Evolutionary conservation across 495 filamentous ascomycete genomes (phyloP), one percentile per base, ranked within the genome.

Genomic region (Aspergillus bridgeri): DNA sequence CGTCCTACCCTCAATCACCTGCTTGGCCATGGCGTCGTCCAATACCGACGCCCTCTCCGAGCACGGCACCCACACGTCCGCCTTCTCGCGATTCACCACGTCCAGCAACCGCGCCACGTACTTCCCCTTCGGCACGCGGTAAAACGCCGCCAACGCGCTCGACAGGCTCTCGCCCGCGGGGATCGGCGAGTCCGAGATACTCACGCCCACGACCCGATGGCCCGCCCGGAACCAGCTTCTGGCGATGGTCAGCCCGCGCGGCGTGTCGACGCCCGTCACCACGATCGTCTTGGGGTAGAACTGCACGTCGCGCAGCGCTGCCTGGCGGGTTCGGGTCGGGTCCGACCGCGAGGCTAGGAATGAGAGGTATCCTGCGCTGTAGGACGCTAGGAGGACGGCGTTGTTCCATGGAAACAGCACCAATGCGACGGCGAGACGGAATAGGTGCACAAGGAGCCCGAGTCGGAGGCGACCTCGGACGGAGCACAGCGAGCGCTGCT

Each of bases 11-110:
- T 89, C 85, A 20, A 91, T 73, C 2, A 73, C 70, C 48, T 86
- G 79, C 60, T 85, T 86, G 3, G 86, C 86, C 20, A 78, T 64
- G 0, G 80, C 87, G 67, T 91, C 88, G 62, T 87, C 82, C 7
- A 85, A 60, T 5, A 81, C 81, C 2, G 75, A 78, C 17, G 78
- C 75, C 7, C 83, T 81, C 8, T 81, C 81, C 0, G 87, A 89
- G 61, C 86, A 90, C 44, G 81, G 83, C 15, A 92, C 81, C 89
- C 89, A 93, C 0, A 92, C 60, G 53, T 90, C 83, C 18, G 89
- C 78, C 0, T 79, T 77, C 53, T 92, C 86, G 7, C 74, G 67
- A 24, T 78, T 67, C 29, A 91, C 73, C 17, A 90, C 77, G 17
- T 81, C 62, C 6, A 86, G 60, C 7, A 92, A 66, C 6, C 66